A percentile compares a stretch with the other conserved stretches of the same genome.
phyloP scores from a whole-genome alignment of 805 yeast genomes.

The Cyberlindnera mycetangii region DNA sequence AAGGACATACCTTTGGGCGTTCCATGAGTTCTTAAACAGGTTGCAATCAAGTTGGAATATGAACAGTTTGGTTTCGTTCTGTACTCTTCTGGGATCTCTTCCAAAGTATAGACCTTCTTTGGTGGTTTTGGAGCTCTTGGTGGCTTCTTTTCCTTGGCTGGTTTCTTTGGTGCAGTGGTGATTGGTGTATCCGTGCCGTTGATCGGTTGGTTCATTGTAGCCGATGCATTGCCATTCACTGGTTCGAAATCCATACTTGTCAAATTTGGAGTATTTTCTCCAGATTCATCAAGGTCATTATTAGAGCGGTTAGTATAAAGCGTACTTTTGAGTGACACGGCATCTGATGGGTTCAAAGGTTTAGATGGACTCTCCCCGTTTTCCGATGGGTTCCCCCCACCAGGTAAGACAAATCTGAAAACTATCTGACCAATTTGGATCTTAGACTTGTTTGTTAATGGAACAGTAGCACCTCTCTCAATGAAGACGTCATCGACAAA shows the following conservation, averaged over 20 bases:
- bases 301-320: conserved; percentile 34
- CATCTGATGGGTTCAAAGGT: conserved; percentile 59
- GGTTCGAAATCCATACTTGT: conserved; percentile 27
- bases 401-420: conserved; percentile 83
- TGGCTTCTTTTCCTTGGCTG: conserved; percentile 43
- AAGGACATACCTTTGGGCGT: conserved; percentile 73
- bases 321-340: conserved; percentile 51
- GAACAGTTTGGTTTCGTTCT: conserved; percentile 82
- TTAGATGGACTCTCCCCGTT: conserved; percentile 30
- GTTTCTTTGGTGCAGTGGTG: conserved; percentile 19
- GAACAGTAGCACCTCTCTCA: conserved; percentile 89
- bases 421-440: conserved; percentile 93
- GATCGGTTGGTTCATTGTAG: not conserved
- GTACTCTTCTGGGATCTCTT: conserved; percentile 86
- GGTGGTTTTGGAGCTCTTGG: conserved; percentile 49
- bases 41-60: conserved; percentile 76
- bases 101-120: conserved; percentile 66
- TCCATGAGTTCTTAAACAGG: conserved; percentile 67
- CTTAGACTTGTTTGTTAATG: conserved; percentile 74
- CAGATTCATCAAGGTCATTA: conserved; percentile 11
- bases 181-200: not conserved
- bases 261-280: conserved; percentile 18
- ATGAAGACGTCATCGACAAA: conserved; percentile 90
- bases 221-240: conserved; percentile 5
- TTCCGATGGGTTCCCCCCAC: conserved; percentile 46